phyloP scores from a whole-genome alignment of 2,329 filamentous ascomycete species.

The Xylariaceae sp. region DNA sequence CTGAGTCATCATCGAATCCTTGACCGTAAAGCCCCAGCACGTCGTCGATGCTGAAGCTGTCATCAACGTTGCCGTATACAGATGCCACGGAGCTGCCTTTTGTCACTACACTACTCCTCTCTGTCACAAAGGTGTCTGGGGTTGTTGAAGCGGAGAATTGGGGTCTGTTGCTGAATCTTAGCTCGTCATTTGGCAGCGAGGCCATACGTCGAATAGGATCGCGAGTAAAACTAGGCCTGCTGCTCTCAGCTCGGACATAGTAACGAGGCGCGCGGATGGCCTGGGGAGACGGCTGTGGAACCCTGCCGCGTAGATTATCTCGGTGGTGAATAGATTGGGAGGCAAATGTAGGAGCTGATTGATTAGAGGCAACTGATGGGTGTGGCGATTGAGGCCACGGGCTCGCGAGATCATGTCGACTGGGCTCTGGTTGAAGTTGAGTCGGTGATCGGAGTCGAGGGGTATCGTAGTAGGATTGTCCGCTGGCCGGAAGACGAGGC shows the following conservation, averaged over 20 bases:
- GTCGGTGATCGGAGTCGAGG: slow-evolving; percentile 32
- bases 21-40: slow-evolving; percentile 68
- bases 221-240: slow-evolving; percentile 35
- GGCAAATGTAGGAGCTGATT: slow-evolving; percentile 44
- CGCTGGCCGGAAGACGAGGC: slow-evolving; percentile 52
- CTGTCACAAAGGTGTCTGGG: slow-evolving; percentile 64
- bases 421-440: slow-evolving; percentile 26
- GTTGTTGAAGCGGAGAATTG: slow-evolving; percentile 52
- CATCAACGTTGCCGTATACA: slow-evolving; percentile 44
- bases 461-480: slow-evolving; percentile 39
- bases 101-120: slow-evolving; percentile 76
- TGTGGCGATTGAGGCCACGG: slow-evolving; percentile 45
- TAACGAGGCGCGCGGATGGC: slow-evolving; percentile 31
- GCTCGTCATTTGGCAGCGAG: slow-evolving; percentile 50
- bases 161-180: slow-evolving; percentile 54
- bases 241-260: slow-evolving; percentile 37
- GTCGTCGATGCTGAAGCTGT: slow-evolving; percentile 59
- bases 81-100: slow-evolving; percentile 72
- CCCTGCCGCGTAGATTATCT: slow-evolving; percentile 26
- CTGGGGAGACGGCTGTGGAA: slow-evolving; percentile 25
- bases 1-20: slow-evolving; percentile 54
- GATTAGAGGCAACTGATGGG: slow-evolving; percentile 46
- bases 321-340: slow-evolving; percentile 38
- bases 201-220: slow-evolving; percentile 39
- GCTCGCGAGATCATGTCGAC: slow-evolving; percentile 23